Evolutionary conservation across 1,284 basidiomycete species (phyloP).

Genomic region (Neonothopanus nambi): DNA sequence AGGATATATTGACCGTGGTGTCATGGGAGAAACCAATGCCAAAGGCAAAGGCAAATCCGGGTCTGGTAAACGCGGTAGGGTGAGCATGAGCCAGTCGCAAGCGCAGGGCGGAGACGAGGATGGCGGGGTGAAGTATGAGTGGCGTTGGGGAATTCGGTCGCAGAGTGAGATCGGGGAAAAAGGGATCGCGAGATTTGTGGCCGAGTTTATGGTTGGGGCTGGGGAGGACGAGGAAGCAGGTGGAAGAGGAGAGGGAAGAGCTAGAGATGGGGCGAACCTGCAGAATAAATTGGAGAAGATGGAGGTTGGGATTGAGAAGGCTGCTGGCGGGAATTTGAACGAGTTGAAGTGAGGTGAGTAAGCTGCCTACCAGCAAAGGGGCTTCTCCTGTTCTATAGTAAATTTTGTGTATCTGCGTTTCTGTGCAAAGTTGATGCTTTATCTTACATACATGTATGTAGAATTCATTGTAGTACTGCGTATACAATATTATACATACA

Average conservation of each 20-base stretch:
- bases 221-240: constrained; percentile 34
- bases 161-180: constrained; percentile 72
- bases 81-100: constrained; percentile 38
- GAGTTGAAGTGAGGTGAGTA: constrained; percentile 38
- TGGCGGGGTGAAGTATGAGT: constrained; percentile 56
- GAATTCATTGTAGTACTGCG: too few species aligned
- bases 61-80: constrained; percentile 55
- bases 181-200: constrained; percentile 63
- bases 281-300: constrained; percentile 46
- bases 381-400: too few species aligned
- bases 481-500: too few species aligned
- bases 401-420: too few species aligned
- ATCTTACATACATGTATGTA: too few species aligned
- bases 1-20: constrained; percentile 64
- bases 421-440: too few species aligned
- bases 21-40: constrained; percentile 42
- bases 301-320: constrained; percentile 56
- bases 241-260: constrained; percentile 38
- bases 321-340: constrained; percentile 57
- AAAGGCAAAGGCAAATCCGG: constrained; percentile 33
- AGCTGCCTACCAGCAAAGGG: too few species aligned
- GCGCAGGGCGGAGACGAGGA: constrained; percentile 42
- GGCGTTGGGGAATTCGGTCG: constrained; percentile 79
- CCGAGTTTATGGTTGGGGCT: constrained; percentile 68
- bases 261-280: constrained; percentile 15